Conservation (phyloP, 2,329 filamentous ascomycete genomes). For the Stagonosporopsis vannaccii region DNA sequence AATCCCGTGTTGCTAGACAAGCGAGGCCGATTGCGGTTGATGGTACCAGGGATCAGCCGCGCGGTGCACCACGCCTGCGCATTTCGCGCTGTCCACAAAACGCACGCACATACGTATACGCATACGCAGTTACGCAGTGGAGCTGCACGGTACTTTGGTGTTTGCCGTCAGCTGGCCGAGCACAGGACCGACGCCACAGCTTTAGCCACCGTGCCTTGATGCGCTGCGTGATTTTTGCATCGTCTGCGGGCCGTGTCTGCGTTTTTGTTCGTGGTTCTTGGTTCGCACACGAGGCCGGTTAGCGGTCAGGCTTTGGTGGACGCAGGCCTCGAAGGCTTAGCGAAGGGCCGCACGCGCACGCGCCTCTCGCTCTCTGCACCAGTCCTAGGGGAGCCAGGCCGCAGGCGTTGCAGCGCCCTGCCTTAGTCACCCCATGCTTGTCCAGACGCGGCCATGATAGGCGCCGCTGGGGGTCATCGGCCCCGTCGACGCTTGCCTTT, state of each 20-base stretch:
- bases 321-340: constrained; percentile 1
- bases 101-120: neutral
- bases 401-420: neutral
- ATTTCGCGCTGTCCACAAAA: neutral
- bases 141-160: constrained; percentile 1
- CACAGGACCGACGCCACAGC: neutral
- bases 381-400: neutral
- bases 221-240: neutral
- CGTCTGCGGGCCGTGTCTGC: constrained; percentile 1
- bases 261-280: constrained; percentile 3
- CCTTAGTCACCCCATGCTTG: constrained; percentile 1
- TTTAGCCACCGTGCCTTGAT: constrained; percentile 40
- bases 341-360: neutral
- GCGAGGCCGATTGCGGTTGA: neutral
- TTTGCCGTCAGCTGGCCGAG: neutral
- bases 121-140: constrained; percentile 8
- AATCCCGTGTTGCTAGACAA: neutral
- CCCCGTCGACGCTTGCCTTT: constrained; percentile 5
- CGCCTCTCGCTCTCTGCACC: constrained; percentile 7
- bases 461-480: neutral
- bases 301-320: neutral
- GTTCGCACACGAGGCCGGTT: neutral
- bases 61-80: constrained; percentile 1
- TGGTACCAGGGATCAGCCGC: neutral
- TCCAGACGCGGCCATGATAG: constrained; percentile 5